These are phyloP conservation scores for Pichia scutulata DNA, from an alignment of 805 yeast genomes.

Conservation along the genomic window DNA sequence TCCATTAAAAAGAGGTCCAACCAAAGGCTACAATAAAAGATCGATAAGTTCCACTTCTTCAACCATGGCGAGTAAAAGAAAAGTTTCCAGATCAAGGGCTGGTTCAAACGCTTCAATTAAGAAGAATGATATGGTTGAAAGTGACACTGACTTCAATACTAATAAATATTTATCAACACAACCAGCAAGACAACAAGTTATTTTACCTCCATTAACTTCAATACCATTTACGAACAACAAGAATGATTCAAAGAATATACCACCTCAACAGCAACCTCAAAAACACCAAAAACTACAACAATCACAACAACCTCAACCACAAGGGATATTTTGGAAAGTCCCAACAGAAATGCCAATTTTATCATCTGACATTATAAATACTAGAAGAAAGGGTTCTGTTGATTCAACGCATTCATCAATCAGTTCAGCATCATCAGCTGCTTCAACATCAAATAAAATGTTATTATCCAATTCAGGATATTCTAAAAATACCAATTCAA, in stretches of 20 bases:
- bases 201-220: slow-evolving; percentile 22
- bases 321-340: slow-evolving; percentile 46
- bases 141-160: neutral
- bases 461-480: neutral
- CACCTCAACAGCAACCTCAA: slow-evolving; percentile 3
- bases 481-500: neutral
- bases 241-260: neutral
- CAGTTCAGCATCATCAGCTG: neutral
- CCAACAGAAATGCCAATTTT: slow-evolving; percentile 49
- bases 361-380: slow-evolving; percentile 6
- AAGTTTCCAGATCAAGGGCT: neutral
- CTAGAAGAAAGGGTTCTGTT: slow-evolving; percentile 32
- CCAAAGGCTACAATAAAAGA: slow-evolving; percentile 48
- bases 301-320: slow-evolving; percentile 22
- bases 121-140: neutral
- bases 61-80: slow-evolving; percentile 1
- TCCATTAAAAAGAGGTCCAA: slow-evolving; percentile 74
- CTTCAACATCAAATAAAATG: neutral
- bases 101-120: neutral
- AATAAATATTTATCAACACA: neutral
- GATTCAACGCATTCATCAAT: slow-evolving; percentile 39
- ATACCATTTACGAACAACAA: slow-evolving; percentile 2
- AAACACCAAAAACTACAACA: slow-evolving; percentile 11
- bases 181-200: slow-evolving; percentile 13
- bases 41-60: neutral